These are phyloP conservation scores for Globisporangium barbulae DNA, from an alignment of 352 stramenopile species.

Conservation along the genomic window DNA sequence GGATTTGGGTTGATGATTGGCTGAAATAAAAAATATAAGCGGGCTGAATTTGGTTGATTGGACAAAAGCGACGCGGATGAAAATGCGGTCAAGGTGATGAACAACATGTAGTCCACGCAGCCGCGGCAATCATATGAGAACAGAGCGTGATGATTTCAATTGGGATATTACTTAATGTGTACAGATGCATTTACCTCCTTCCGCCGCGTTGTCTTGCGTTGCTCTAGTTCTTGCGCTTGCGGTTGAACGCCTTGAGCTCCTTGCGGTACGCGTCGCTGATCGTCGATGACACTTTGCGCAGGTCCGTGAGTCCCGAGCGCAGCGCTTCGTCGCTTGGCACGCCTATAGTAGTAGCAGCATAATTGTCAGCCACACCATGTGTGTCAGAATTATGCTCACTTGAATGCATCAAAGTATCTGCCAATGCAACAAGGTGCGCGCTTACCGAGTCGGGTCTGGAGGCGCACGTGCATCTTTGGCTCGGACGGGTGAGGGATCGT, in stretches of 20 bases:
- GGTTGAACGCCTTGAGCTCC: slow-evolving; percentile 82
- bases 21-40: background rate
- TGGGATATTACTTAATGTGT: slow-evolving; percentile 19
- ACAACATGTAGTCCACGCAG: background rate
- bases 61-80: slow-evolving; percentile 3
- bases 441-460: slow-evolving; percentile 85
- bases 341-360: slow-evolving; percentile 20
- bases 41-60: background rate
- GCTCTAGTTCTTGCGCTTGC: slow-evolving; percentile 70
- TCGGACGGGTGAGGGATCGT: slow-evolving; percentile 95
- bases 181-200: slow-evolving; percentile 12
- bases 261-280: slow-evolving; percentile 78
- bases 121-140: background rate
- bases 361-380: background rate
- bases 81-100: background rate
- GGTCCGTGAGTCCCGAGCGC: slow-evolving; percentile 58
- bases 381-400: no score
- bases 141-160: slow-evolving; percentile 2
- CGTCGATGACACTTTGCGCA: slow-evolving; percentile 69
- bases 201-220: background rate
- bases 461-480: slow-evolving; percentile 92
- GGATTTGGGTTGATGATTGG: background rate
- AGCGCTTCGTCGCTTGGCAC: slow-evolving; percentile 62
- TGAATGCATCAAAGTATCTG: no score
- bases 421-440: background rate